These are phyloP conservation scores for Solanum arcanum DNA, from an alignment of 257 asterid genomes.

Conservation along the genomic window DNA sequence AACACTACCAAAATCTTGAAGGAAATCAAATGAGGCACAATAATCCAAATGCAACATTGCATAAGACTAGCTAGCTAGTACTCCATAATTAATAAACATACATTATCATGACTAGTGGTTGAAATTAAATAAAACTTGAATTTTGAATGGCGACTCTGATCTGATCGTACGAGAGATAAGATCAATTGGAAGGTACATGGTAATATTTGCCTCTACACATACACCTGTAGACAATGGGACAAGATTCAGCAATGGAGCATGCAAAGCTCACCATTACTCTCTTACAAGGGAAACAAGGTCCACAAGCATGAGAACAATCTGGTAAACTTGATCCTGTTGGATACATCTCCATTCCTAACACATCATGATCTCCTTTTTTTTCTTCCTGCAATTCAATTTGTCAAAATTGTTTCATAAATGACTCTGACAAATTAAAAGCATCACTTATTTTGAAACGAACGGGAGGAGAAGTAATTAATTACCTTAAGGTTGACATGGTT, in stretches of 20 bases:
- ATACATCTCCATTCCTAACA: slow-evolving; percentile 55
- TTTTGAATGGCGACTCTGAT: not conserved
- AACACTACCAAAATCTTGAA: not conserved
- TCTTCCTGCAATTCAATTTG: slow-evolving; percentile 23
- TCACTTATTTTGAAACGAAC: not conserved
- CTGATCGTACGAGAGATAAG: not conserved
- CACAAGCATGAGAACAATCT: slow-evolving; percentile 88
- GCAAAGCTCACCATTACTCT: slow-evolving; percentile 75
- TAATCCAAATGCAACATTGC: not conserved
- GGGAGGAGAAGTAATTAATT: not conserved
- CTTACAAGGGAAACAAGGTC: slow-evolving; percentile 75
- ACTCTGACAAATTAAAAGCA: not conserved
- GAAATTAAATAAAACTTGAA: not conserved
- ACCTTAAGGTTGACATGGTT: slow-evolving; percentile 20
- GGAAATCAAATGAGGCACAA: not conserved
- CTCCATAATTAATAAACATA: not conserved
- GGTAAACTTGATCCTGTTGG: slow-evolving; percentile 94
- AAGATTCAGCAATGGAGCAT: slow-evolving; percentile 68
- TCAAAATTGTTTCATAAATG: not conserved
- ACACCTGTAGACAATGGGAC: slow-evolving; percentile 91
- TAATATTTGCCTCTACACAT: slow-evolving; percentile 85
- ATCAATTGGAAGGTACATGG: slow-evolving; percentile 79
- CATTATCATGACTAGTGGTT: not conserved
- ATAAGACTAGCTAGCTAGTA: not conserved
- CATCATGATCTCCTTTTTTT: slow-evolving; percentile 8